Evolutionary conservation across 106 monocot species (phyloP), one percentile per base, ranked within the genome.

Genomic region (Allium fistulosum): DNA sequence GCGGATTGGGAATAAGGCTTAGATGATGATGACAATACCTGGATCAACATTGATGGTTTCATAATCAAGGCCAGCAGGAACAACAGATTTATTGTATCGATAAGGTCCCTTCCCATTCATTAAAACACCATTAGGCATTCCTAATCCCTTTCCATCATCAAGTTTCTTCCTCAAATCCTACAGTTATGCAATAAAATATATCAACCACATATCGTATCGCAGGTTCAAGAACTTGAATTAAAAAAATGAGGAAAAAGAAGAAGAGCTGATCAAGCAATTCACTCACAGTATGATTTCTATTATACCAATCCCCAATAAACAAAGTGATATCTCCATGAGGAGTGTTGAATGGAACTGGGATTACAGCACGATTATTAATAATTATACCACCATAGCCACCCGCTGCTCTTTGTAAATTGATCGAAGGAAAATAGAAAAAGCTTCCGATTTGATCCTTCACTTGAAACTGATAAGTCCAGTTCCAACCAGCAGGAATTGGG

Each of bases 391-490:
- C 95, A 53, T 73, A 91, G 4, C 95, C 95, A 14, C 95, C 95
- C 0, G 91, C 82, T 0, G 95, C 81, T 26, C 95, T 70, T 18
- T 96, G 95, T 55, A 96, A 74, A 47, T 69, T 69, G 27, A 79
- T 66, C 2, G 95, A 88, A 3, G 95, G 95, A 72, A 80, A 88
- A 71, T 91, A 96, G 81, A 85, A 91, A 81, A 91, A 88, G 69
- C 87, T 91, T 7, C 95, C 94, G 51, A 95, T 91, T 60, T 95
- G 94, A 52, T 95, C 91, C 81, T 95, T 95, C 6, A 81, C 88
- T 66, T 96, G 95, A 78, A 88, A 96, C 53, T 91, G 79, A 74
- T 96, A 91, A 7, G 95, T 96, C 88, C 87, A 96, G 67, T 96
- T 96, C 88, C 88, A 88, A 7, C 91, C 91, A 1, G 83, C 48